These are phyloP conservation scores for Bullera alba DNA, from an alignment of 768 basidiomycete genomes.

Conservation along the genomic window DNA sequence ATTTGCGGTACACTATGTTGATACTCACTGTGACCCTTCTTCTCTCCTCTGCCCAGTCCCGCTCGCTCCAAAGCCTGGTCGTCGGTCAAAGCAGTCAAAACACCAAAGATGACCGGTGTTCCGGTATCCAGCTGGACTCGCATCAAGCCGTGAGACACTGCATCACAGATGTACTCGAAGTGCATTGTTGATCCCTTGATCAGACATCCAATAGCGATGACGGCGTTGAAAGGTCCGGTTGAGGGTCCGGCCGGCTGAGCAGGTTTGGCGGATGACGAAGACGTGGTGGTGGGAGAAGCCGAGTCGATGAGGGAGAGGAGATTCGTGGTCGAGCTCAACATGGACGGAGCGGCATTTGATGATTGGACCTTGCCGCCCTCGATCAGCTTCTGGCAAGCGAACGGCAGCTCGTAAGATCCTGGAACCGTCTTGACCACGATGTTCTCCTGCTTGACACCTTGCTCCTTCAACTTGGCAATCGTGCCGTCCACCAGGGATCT, in stretches of 20 bases:
- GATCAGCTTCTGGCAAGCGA: constrained; percentile 78
- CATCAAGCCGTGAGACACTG: constrained; percentile 91
- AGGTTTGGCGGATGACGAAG: constrained; percentile 40
- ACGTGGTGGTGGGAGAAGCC: constrained; percentile 46
- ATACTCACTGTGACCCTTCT: constrained; percentile 70
- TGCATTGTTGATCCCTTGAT: constrained; percentile 99
- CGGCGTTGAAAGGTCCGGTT: constrained; percentile 71
- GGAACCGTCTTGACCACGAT: constrained; percentile 88
- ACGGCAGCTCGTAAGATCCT: constrained; percentile 88
- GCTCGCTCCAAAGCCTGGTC: constrained; percentile 91
- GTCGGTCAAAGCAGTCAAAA: constrained; percentile 83
- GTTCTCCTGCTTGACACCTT: constrained; percentile 81
- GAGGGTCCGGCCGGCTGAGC: constrained; percentile 36
- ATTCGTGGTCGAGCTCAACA: constrained; percentile 57
- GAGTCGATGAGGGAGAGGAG: constrained; percentile 50
- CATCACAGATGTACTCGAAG: constrained; percentile 97
- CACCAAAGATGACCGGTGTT: constrained; percentile 91
- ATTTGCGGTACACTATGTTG: not conserved
- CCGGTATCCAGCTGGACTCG: constrained; percentile 86
- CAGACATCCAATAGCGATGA: constrained; percentile 94
- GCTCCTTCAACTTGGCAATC: constrained; percentile 67
- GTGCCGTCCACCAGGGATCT: constrained; percentile 76
- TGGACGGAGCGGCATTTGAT: constrained; percentile 67
- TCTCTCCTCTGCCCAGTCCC: constrained; percentile 64
- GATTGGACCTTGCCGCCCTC: constrained; percentile 77